A percentile compares a stretch with the other conserved stretches of the same genome.
Evolutionary conservation across 2,329 filamentous ascomycete species (phyloP).

Genomic region (Cordyceps cateniannulata): DNA sequence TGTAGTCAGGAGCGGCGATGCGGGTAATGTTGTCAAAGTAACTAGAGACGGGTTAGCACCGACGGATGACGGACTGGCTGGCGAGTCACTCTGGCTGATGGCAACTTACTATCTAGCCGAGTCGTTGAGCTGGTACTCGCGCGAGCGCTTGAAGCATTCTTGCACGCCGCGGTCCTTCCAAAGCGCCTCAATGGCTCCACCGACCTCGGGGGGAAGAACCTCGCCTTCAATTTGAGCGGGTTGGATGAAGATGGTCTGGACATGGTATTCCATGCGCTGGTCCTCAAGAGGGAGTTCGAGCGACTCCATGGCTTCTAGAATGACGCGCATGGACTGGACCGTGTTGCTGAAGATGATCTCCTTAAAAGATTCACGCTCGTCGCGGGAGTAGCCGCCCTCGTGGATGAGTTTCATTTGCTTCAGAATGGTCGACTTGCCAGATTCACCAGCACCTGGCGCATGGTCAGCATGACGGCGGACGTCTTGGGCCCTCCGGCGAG

Average conservation of each 20-base stretch:
- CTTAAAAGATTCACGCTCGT: conserved; percentile 66
- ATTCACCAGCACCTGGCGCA: conserved; percentile 72
- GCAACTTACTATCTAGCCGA: conserved; percentile 86
- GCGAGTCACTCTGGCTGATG: background rate
- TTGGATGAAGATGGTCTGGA: conserved; percentile 98
- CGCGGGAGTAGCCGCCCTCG: conserved; percentile 96
- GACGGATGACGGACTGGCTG: background rate
- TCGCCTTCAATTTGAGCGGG: conserved; percentile 95
- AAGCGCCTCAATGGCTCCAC: conserved; percentile 82
- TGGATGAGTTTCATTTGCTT: conserved; percentile 99
- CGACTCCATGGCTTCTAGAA: conserved; percentile 63
- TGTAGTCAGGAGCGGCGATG: conserved; percentile 85
- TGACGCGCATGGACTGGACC: conserved; percentile 63
- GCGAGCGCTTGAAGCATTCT: conserved; percentile 89
- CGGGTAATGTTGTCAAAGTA: conserved; percentile 95
- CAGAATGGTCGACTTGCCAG: conserved; percentile 86
- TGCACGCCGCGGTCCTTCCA: conserved; percentile 93
- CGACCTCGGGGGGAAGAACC: conserved; percentile 87
- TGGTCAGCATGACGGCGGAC: background rate
- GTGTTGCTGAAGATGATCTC: conserved; percentile 68
- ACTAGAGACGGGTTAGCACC: conserved; percentile 44
- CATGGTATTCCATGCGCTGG: conserved; percentile 90
- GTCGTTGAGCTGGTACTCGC: conserved; percentile 95
- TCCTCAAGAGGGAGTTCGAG: conserved; percentile 79
- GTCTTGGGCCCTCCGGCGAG: background rate